phyloP scores from a whole-genome alignment of 2,329 filamentous ascomycete genomes.

The Tolypocladium paradoxum region DNA sequence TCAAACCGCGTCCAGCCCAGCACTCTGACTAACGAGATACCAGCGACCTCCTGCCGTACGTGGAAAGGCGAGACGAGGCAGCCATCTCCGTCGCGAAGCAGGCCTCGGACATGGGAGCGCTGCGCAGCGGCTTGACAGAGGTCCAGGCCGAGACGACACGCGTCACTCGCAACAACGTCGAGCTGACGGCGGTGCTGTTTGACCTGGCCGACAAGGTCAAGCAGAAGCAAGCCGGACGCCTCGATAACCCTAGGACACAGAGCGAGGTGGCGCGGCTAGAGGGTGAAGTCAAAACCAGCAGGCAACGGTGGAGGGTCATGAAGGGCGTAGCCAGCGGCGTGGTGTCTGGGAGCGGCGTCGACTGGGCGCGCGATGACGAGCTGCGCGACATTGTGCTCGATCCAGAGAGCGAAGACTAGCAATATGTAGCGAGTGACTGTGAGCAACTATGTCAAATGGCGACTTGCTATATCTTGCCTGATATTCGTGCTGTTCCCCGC shows the following conservation, averaged over 20 bases:
- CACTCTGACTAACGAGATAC: background rate
- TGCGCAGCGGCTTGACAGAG: slow-evolving; percentile 41
- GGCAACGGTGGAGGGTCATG: slow-evolving; percentile 60
- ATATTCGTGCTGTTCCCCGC: background rate
- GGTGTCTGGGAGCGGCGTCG: slow-evolving; percentile 69
- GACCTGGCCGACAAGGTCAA: slow-evolving; percentile 48
- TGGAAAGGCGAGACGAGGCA: slow-evolving; percentile 57
- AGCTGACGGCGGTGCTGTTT: slow-evolving; percentile 52
- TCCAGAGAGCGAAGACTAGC: slow-evolving; percentile 34
- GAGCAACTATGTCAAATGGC: background rate
- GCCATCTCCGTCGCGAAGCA: slow-evolving; percentile 53
- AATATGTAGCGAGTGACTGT: slow-evolving; percentile 3
- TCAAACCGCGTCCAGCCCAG: background rate
- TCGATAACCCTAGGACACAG: slow-evolving; percentile 39
- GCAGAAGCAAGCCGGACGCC: slow-evolving; percentile 39
- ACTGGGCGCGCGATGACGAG: slow-evolving; percentile 63
- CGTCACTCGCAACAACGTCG: slow-evolving; percentile 48
- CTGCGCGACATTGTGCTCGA: slow-evolving; percentile 65
- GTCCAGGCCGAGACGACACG: slow-evolving; percentile 48
- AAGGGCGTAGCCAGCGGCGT: slow-evolving; percentile 72
- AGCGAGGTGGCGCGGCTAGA: slow-evolving; percentile 49
- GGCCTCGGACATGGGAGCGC: slow-evolving; percentile 38
- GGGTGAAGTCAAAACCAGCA: slow-evolving; percentile 47
- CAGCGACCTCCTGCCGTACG: slow-evolving; percentile 56
- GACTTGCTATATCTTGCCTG: background rate